These are phyloP conservation scores for Pythium brachiatum DNA, from an alignment of 352 stramenopile species.

Conservation along the genomic window DNA sequence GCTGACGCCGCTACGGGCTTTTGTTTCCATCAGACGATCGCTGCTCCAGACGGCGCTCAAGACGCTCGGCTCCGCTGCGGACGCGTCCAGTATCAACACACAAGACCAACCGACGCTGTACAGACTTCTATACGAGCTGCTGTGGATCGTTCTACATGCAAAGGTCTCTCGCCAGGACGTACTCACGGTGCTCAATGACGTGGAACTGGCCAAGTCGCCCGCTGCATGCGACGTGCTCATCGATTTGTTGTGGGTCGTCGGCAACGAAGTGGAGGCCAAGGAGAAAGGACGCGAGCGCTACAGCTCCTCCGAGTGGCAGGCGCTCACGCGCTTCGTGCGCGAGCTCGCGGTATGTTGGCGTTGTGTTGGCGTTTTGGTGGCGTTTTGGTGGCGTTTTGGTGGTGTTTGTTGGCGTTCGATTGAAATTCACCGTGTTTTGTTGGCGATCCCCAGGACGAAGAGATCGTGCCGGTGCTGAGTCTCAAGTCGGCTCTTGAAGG, in stretches of 20 bases:
- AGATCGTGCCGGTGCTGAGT: slow-evolving; percentile 47
- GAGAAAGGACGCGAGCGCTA: slow-evolving; percentile 68
- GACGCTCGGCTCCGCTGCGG: slow-evolving; percentile 28
- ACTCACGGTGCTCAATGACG: slow-evolving; percentile 66
- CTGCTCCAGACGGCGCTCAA: slow-evolving; percentile 41
- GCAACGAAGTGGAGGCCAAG: slow-evolving; percentile 72
- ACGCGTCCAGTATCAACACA: slow-evolving; percentile 21
- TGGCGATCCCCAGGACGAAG: slow-evolving; percentile 41
- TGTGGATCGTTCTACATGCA: slow-evolving; percentile 67
- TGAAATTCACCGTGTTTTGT: background rate
- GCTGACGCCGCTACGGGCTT: slow-evolving; percentile 13
- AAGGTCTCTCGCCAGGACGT: slow-evolving; percentile 75
- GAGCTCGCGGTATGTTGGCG: slow-evolving; percentile 38
- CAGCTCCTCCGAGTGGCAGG: slow-evolving; percentile 67
- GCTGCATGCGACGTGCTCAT: slow-evolving; percentile 54
- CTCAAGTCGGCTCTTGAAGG: slow-evolving; percentile 75
- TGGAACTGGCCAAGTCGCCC: slow-evolving; percentile 37
- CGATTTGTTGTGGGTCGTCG: slow-evolving; percentile 73
- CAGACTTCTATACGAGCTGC: slow-evolving; percentile 72
- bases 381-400: too few relatives aligned
- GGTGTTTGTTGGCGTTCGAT: too few relatives aligned
- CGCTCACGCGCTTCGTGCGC: slow-evolving; percentile 61
- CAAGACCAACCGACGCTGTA: slow-evolving; percentile 33
- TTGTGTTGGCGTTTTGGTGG: slow-evolving; percentile 4
- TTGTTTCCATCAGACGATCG: slow-evolving; percentile 28